These are phyloP conservation scores for Daldinia vernicosa DNA, from an alignment of 495 filamentous ascomycete genomes.

Conservation along the genomic window DNA sequence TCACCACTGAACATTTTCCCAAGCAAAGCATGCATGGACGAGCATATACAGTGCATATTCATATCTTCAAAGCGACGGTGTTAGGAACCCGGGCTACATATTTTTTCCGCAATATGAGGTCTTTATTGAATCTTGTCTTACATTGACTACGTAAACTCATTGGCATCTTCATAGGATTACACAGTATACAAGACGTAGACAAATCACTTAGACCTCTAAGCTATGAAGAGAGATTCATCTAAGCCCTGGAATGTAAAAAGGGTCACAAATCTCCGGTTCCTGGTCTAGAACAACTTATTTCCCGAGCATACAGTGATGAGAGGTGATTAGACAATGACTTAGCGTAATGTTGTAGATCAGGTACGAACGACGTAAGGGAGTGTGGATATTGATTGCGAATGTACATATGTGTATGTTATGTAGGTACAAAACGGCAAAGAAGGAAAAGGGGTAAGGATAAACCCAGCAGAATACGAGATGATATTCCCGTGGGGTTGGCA, in stretches of 20 bases:
- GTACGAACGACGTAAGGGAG: not conserved
- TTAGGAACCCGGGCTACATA: conserved; percentile 2
- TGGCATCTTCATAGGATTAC: not conserved
- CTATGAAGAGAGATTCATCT: no score
- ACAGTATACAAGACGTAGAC: not conserved
- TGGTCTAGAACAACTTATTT: not conserved
- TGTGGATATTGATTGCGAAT: not conserved
- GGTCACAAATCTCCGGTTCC: not conserved
- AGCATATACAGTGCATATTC: not conserved
- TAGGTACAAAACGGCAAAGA: no score
- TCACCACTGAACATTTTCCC: not conserved
- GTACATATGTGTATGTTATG: no score
- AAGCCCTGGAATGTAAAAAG: not conserved
- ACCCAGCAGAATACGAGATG: conserved; percentile 2
- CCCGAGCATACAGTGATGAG: not conserved
- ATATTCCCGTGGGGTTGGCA: not conserved
- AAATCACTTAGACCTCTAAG: no score
- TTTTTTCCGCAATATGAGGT: not conserved
- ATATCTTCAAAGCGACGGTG: conserved; percentile 8
- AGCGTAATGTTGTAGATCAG: not conserved
- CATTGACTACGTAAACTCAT: not conserved
- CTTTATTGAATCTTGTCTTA: not conserved
- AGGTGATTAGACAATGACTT: not conserved
- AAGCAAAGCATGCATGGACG: not conserved
- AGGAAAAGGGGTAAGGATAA: not conserved